phyloP scores from a whole-genome alignment of 495 filamentous ascomycete genomes.

The Clavariopsis aquatica region DNA sequence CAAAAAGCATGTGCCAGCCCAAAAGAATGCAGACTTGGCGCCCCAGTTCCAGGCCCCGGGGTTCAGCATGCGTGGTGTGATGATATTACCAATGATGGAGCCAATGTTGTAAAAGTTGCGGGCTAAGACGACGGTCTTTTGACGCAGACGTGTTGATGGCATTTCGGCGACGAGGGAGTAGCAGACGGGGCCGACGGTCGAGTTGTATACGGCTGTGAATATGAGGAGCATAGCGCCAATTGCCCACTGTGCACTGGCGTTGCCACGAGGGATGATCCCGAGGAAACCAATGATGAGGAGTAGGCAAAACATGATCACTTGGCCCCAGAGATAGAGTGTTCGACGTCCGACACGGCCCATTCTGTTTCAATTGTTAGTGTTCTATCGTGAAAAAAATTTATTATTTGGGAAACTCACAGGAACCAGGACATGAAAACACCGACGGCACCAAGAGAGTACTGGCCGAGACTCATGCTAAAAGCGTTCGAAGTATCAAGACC shows the following conservation, averaged over 20 bases:
- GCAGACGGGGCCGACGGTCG: constrained; percentile 75
- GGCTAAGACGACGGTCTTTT: constrained; percentile 66
- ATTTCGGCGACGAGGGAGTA: constrained; percentile 77
- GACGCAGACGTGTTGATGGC: constrained; percentile 70
- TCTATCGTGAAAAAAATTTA: no score
- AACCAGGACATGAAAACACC: constrained; percentile 75
- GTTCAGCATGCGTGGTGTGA: constrained; percentile 64
- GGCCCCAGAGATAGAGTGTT: constrained; percentile 68
- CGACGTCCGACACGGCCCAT: constrained; percentile 72
- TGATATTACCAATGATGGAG: constrained; percentile 65
- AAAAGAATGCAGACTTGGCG: constrained; percentile 81
- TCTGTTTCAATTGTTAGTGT: no score
- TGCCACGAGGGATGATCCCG: constrained; percentile 58
- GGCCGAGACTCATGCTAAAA: constrained; percentile 70
- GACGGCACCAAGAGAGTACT: constrained; percentile 73
- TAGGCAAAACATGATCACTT: constrained; percentile 65
- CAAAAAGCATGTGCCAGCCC: constrained; percentile 70
- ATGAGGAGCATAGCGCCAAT: constrained; percentile 70
- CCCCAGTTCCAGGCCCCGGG: constrained; percentile 73
- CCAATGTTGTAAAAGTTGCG: constrained; percentile 74
- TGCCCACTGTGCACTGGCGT: constrained; percentile 59
- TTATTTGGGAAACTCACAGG: constrained; percentile 40
- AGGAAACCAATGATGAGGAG: constrained; percentile 74
- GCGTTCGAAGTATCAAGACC: constrained; percentile 61
- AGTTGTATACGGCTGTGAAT: constrained; percentile 74